Conservation (phyloP, 2,329 filamentous ascomycete species). For the Ophiognomonia clavigignenti-juglandacearum region DNA sequence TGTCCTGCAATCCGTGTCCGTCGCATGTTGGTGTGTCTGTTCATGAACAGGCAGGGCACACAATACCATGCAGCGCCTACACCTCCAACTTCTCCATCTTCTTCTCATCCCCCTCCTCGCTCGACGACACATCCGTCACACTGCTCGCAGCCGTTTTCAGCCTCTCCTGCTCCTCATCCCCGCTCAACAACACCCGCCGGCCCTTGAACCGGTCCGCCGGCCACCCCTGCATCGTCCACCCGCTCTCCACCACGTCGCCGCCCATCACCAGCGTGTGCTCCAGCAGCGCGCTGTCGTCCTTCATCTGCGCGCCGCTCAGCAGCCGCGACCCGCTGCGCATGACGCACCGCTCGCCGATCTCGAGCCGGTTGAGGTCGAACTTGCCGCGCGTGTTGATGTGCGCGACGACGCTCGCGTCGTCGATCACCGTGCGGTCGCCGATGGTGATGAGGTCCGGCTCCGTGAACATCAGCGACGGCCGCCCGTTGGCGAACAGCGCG, state of each 20-base stretch:
- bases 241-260: slow-evolving; percentile 48
- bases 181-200: neutral
- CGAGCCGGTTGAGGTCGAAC: slow-evolving; percentile 48
- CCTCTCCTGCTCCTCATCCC: neutral
- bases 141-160: neutral
- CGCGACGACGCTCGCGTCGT: slow-evolving; percentile 51
- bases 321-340: slow-evolving; percentile 46
- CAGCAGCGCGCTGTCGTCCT: slow-evolving; percentile 45
- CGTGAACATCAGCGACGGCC: slow-evolving; percentile 49
- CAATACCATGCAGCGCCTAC: neutral
- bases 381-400: slow-evolving; percentile 54
- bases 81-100: neutral
- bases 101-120: neutral
- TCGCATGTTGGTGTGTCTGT: too few species aligned
- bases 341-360: slow-evolving; percentile 47
- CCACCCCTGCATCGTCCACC: slow-evolving; percentile 50
- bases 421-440: slow-evolving; percentile 47
- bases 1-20: too few species aligned
- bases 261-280: slow-evolving; percentile 55
- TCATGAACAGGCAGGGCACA: too few species aligned
- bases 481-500: slow-evolving; percentile 49
- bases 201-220: slow-evolving; percentile 39
- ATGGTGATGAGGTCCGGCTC: slow-evolving; percentile 52
- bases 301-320: slow-evolving; percentile 49
- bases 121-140: neutral